Evolutionary conservation across 257 asterid genomes (phyloP).

Genomic region (Prunella vulgaris): DNA sequence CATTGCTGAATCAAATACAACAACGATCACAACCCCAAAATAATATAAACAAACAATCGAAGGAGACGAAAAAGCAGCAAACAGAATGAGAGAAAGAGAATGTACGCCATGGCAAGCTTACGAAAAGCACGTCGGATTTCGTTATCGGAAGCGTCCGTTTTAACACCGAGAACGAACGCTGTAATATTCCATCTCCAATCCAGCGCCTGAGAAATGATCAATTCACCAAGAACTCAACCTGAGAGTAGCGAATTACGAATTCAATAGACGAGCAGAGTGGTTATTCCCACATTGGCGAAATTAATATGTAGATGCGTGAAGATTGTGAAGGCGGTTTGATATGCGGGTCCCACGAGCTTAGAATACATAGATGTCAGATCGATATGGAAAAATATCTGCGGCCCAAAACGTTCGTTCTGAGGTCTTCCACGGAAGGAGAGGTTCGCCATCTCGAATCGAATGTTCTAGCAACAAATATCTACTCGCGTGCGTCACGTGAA

Average conservation of each 20-base stretch:
- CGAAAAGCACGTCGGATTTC: slow-evolving; percentile 74
- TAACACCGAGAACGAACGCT: slow-evolving; percentile 61
- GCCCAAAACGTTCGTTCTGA: neutral
- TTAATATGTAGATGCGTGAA: neutral
- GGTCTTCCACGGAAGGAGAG: slow-evolving; percentile 10
- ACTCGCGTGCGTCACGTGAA: neutral
- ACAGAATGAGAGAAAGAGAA: too few species aligned
- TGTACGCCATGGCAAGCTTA: slow-evolving; percentile 63
- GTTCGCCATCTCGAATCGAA: slow-evolving; percentile 29
- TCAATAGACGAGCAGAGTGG: neutral
- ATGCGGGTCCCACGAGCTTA: neutral
- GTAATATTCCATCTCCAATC: slow-evolving; percentile 57
- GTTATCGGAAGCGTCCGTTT: slow-evolving; percentile 46
- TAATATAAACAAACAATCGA: neutral
- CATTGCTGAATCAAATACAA: slow-evolving; percentile 59
- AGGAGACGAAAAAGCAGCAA: neutral
- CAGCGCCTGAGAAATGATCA: neutral
- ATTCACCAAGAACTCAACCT: neutral
- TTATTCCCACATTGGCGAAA: neutral
- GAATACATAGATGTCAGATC: neutral
- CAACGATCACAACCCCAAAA: neutral
- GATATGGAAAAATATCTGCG: slow-evolving; percentile 11
- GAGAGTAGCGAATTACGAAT: neutral
- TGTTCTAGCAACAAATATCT: slow-evolving; percentile 29
- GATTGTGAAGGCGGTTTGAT: slow-evolving; percentile 18